Conservation (phyloP, 148 eudicot genomes). For the Silene latifolia region DNA sequence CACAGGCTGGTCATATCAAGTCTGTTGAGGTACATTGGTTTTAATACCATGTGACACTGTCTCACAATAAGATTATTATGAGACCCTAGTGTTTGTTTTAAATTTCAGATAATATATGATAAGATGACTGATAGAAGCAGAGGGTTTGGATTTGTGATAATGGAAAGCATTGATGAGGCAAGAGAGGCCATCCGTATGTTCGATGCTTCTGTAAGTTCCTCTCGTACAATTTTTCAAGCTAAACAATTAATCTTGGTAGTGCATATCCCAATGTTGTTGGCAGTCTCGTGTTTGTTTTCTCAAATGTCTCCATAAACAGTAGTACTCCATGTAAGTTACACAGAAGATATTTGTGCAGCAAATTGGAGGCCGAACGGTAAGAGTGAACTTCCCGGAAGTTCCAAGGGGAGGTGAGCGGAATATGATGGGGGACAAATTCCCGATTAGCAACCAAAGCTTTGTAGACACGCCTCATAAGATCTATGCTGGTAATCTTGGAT, state of each 20-base stretch:
- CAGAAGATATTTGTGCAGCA: constrained; percentile 41
- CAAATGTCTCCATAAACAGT: no score
- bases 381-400: constrained; percentile 93
- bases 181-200: constrained; percentile 72
- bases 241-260: no score
- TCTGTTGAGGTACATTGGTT: constrained; percentile 52
- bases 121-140: constrained; percentile 87
- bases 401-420: constrained; percentile 87
- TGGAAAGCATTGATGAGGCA: constrained; percentile 71
- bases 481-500: constrained; percentile 80
- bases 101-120: constrained; percentile 73
- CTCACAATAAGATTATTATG: neutral
- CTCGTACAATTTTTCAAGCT: neutral
- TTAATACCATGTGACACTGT: neutral
- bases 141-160: constrained; percentile 86
- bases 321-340: neutral
- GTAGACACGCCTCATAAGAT: constrained; percentile 82
- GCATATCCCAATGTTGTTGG: no score
- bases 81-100: no score
- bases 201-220: constrained; percentile 76
- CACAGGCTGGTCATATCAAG: constrained; percentile 60
- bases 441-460: constrained; percentile 45
- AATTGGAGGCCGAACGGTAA: constrained; percentile 80
- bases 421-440: constrained; percentile 56
- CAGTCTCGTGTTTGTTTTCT: no score